phyloP scores from a whole-genome alignment of 495 filamentous ascomycete genomes.

The Podospora appendiculata region DNA sequence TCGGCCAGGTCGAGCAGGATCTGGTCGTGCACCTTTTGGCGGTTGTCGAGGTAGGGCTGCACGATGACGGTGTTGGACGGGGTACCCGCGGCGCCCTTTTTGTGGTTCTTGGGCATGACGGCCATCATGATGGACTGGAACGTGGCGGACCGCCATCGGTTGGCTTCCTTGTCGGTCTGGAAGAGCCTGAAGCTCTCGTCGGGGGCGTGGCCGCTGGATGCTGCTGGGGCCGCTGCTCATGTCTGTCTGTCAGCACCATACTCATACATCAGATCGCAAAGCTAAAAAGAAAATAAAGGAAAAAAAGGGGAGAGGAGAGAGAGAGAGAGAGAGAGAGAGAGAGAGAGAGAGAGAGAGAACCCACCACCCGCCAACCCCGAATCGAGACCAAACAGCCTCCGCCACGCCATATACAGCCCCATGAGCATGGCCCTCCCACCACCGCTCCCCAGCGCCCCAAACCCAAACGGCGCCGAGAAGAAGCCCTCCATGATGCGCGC shows the following conservation, averaged over 20 bases:
- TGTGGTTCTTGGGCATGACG: conserved; percentile 1
- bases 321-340: too few relatives aligned
- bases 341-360: too few relatives aligned
- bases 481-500: conserved; percentile 17
- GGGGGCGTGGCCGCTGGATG: background rate
- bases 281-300: too few relatives aligned
- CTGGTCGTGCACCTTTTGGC: conserved; percentile 1
- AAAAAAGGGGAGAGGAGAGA: too few relatives aligned
- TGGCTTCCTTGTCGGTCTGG: conserved; percentile 12
- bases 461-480: conserved; percentile 23
- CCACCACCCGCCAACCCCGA: too few relatives aligned
- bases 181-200: conserved; percentile 7
- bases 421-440: conserved; percentile 1
- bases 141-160: conserved; percentile 22
- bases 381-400: background rate
- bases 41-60: conserved; percentile 1
- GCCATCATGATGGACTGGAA: conserved; percentile 18
- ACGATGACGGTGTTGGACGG: background rate
- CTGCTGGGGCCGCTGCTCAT: background rate
- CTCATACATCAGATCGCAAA: too few relatives aligned
- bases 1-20: conserved; percentile 3
- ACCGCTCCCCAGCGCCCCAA: conserved; percentile 16
- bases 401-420: conserved; percentile 3
- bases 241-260: background rate
- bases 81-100: background rate